These are phyloP conservation scores for Bacidia gigantensis DNA, from an alignment of 495 filamentous ascomycete species.

Conservation along the genomic window DNA sequence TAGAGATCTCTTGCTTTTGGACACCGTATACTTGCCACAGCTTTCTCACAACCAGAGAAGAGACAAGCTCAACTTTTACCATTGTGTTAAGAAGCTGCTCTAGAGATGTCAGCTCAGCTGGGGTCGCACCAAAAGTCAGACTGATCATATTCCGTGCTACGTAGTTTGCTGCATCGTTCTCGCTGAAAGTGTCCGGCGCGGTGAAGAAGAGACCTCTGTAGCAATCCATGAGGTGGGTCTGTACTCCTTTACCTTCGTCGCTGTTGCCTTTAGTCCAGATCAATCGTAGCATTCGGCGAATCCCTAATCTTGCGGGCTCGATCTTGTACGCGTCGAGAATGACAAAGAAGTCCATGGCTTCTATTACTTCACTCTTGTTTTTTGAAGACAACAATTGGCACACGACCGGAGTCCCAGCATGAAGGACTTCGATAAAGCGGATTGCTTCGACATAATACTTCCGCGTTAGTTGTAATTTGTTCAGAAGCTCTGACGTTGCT, in stretches of 20 bases:
- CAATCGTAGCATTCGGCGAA: slow-evolving; percentile 83
- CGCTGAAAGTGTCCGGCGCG: slow-evolving; percentile 70
- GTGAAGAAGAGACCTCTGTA: slow-evolving; percentile 95
- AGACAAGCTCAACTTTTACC: slow-evolving; percentile 85
- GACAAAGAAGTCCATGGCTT: slow-evolving; percentile 98
- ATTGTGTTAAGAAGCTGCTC: slow-evolving; percentile 92
- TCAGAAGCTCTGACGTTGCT: slow-evolving; percentile 65
- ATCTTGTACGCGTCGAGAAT: slow-evolving; percentile 90
- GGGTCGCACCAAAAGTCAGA: slow-evolving; percentile 85
- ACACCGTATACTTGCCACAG: slow-evolving; percentile 96
- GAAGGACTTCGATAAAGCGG: slow-evolving; percentile 87
- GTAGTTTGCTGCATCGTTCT: slow-evolving; percentile 89
- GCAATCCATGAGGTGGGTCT: slow-evolving; percentile 91
- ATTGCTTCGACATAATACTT: slow-evolving; percentile 87
- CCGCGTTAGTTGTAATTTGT: slow-evolving; percentile 69
- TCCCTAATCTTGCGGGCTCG: slow-evolving; percentile 75
- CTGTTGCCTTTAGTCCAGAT: slow-evolving; percentile 99
- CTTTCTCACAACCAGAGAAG: slow-evolving; percentile 76
- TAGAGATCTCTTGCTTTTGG: slow-evolving; percentile 84
- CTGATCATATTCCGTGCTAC: slow-evolving; percentile 98
- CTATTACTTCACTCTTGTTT: slow-evolving; percentile 96
- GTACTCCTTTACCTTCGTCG: slow-evolving; percentile 96
- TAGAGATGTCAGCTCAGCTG: slow-evolving; percentile 85
- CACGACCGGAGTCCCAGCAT: slow-evolving; percentile 60
- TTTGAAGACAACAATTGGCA: slow-evolving; percentile 79